Base-by-base conservation (phyloP, 345 rosid genomes). In the Populus deltoides region DNA sequence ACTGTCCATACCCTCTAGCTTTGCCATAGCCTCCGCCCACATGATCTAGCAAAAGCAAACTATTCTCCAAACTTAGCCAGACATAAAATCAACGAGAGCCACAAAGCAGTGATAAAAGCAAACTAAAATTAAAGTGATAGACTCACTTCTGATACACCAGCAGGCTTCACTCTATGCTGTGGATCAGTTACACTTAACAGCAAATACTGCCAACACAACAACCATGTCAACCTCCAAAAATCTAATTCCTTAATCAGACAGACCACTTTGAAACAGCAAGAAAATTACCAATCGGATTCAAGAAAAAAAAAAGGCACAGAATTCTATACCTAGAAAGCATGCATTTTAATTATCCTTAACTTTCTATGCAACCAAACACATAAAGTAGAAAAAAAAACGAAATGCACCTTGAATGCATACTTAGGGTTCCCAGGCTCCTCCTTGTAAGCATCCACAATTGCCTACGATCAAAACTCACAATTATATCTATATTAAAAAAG, bases 11-110 rank as follows among this genome's bases (percentile, higher is more conserved):
- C 98, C 97, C 86, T 94, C 98, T 70, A 96, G 89, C 81, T 94
- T 96, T 35, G 89, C 86, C 95, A 91, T 91, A 22, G 98, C 95
- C 88, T 96, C 99, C 8, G 92, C 95, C 98, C 97, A 96, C 98
- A 91, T 92, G 61, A 92, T 94, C 99, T 96, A 86, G 77, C 83
- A 88, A 45, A 77, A 81, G 78, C 84, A 86, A 88, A 87, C 86
- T 85, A 89, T 74, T 82, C 78, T 77, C 68, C 85, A 66, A 65
- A 45, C 72, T 83, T 84, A 85, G 81, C 81, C 61, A 82, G 41
- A 33, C 8, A 76, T 5, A 83, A 70, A 59, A 63, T 41, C 63
- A 22, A 9, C 38, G 38, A 66, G 12, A 77, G 65, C 6, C 27
- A 45, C 24, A 33, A 65, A 41, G 24, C 59, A 75, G 45, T 5